These are phyloP conservation scores for Colletotrichum higginsianum DNA, from an alignment of 2,329 filamentous ascomycete genomes.

Conservation along the genomic window DNA sequence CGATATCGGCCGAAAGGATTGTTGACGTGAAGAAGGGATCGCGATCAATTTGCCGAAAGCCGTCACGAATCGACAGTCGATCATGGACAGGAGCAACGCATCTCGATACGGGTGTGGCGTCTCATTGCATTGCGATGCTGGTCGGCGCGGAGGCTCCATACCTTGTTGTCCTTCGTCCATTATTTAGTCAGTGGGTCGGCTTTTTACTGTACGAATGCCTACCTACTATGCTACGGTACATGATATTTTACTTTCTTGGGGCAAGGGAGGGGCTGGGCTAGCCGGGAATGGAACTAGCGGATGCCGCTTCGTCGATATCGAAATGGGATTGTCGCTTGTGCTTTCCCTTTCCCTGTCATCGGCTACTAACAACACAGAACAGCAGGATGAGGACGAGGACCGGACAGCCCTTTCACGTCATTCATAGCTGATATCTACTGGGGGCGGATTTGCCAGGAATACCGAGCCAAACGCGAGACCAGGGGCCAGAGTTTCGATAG, in stretches of 20 bases:
- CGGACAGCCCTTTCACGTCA: constrained; percentile 24
- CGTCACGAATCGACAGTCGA: constrained; percentile 16
- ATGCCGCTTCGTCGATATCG: constrained; percentile 30
- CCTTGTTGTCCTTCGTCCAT: constrained; percentile 14
- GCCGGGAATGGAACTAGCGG: constrained; percentile 31
- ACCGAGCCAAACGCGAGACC: constrained; percentile 39
- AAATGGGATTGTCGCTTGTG: constrained; percentile 35
- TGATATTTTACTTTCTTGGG: constrained; percentile 20
- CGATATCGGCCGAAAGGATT: constrained; percentile 19
- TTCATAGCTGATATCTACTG: constrained; percentile 39
- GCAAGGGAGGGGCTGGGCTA: constrained; percentile 17
- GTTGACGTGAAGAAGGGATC: constrained; percentile 1
- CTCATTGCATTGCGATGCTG: neutral
- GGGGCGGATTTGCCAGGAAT: constrained; percentile 40
- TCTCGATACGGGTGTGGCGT: constrained; percentile 1
- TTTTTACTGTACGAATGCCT: constrained; percentile 1
- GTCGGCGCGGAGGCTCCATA: constrained; percentile 3
- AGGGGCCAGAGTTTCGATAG: neutral
- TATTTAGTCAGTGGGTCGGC: constrained; percentile 21
- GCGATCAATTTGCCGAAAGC: constrained; percentile 29
- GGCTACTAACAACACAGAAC: constrained; percentile 25
- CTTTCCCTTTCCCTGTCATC: constrained; percentile 24
- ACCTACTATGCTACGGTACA: neutral
- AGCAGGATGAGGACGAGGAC: neutral
- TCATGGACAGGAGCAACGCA: constrained; percentile 15